phyloP scores from a whole-genome alignment of 176 grass and related monocot genomes.

The Phoenix roebelenii region DNA sequence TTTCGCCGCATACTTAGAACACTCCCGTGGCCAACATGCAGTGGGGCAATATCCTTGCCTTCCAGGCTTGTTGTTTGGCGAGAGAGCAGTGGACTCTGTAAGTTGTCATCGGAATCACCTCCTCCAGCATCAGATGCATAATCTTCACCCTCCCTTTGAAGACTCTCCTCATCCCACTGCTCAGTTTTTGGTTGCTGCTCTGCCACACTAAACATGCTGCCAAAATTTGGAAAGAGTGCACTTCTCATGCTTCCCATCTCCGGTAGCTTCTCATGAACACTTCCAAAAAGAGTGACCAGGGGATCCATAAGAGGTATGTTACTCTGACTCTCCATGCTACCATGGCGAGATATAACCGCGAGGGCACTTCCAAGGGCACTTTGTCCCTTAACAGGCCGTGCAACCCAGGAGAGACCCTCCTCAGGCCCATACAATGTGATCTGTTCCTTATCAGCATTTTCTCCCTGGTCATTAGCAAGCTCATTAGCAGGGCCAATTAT shows the following conservation, averaged over 20 bases:
- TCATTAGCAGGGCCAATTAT: constrained; percentile 76
- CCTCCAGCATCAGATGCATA: constrained; percentile 54
- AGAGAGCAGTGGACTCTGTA: constrained; percentile 82
- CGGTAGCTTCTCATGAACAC: constrained; percentile 78
- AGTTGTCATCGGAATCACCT: constrained; percentile 67
- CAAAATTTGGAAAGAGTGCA: constrained; percentile 90
- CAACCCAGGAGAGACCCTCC: constrained; percentile 80
- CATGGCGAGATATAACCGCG: constrained; percentile 53
- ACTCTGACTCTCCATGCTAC: constrained; percentile 47
- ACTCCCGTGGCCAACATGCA: constrained; percentile 42
- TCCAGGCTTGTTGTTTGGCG: constrained; percentile 75
- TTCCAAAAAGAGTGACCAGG: constrained; percentile 77
- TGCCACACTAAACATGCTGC: constrained; percentile 86
- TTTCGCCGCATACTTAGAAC: constrained; percentile 32
- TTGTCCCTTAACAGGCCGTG: constrained; percentile 63
- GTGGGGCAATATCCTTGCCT: constrained; percentile 69
- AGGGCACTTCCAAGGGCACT: constrained; percentile 66
- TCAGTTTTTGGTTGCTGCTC: constrained; percentile 71
- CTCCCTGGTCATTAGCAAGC: constrained; percentile 40
- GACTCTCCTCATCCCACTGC: constrained; percentile 67
- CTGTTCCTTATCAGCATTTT: constrained; percentile 48
- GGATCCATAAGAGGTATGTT: constrained; percentile 63
- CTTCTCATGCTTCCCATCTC: constrained; percentile 97
- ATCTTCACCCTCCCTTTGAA: constrained; percentile 56
- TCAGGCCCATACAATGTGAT: constrained; percentile 75